Conservation (phyloP, 2,329 filamentous ascomycete species). For the Ophiostoma ulmi region DNA sequence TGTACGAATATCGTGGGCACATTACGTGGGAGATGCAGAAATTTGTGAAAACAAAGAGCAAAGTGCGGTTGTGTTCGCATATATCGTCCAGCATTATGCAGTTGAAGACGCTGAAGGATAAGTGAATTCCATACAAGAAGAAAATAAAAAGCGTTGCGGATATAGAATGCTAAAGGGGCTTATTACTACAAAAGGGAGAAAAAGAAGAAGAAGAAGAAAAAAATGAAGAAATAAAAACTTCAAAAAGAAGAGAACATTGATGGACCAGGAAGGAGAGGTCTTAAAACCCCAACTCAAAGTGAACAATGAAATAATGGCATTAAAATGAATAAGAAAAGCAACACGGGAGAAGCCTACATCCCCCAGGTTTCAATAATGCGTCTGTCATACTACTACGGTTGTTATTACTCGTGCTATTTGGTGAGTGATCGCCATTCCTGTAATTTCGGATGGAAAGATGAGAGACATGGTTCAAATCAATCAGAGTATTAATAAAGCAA, state of each 20-base stretch:
- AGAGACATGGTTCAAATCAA: background rate
- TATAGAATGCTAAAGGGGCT: background rate
- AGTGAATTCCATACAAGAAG: background rate
- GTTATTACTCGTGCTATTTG: background rate
- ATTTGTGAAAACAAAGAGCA: background rate
- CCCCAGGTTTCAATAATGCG: background rate
- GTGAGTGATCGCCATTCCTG: conserved; percentile 9
- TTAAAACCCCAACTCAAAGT: background rate
- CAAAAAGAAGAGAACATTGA: background rate
- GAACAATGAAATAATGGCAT: background rate
- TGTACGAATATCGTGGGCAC: background rate
- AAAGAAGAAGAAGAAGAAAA: background rate
- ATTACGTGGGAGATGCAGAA: background rate
- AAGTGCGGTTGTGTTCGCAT: background rate
- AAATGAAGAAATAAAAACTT: background rate
- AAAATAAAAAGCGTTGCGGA: background rate
- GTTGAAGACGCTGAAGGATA: background rate
- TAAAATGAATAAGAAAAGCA: background rate
- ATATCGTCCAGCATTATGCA: background rate
- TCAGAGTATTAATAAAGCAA: background rate
- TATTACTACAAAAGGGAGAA: background rate
- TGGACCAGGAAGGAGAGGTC: background rate
- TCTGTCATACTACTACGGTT: background rate
- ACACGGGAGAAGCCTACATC: background rate
- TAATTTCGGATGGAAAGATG: conserved; percentile 10